Conservation (phyloP, 768 basidiomycete genomes). For the Auricularia sp. region DNA sequence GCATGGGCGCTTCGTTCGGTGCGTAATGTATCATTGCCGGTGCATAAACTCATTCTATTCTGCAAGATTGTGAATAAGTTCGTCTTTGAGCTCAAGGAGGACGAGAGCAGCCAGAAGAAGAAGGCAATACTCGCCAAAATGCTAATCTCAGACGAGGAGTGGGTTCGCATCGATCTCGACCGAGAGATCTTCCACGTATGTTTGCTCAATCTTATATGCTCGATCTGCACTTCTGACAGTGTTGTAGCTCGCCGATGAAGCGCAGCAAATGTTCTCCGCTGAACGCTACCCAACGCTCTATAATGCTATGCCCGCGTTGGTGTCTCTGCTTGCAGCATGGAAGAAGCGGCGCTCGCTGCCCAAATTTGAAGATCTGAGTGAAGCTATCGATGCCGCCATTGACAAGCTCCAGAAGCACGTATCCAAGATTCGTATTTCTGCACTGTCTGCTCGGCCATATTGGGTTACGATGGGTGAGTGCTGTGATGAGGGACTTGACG, state of each 20-base stretch:
- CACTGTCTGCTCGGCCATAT: no score
- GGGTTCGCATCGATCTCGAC: constrained; percentile 15
- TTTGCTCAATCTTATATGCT: neutral
- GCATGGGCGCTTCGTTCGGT: constrained; percentile 8
- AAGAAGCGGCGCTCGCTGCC: constrained; percentile 1
- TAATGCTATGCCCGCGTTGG: constrained; percentile 24
- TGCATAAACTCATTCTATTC: neutral
- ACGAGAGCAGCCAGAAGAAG: constrained; percentile 19
- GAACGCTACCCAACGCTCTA: constrained; percentile 20
- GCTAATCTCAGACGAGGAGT: constrained; percentile 15
- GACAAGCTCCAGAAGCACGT: constrained; percentile 23
- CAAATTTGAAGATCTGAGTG: constrained; percentile 14
- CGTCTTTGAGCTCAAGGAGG: constrained; percentile 14
- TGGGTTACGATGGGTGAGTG: no score
- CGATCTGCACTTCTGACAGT: no score
- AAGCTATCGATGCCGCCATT: constrained; percentile 17
- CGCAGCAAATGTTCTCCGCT: constrained; percentile 26
- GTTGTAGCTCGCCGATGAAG: constrained; percentile 19
- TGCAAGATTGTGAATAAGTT: constrained; percentile 11
- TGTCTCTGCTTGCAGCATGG: constrained; percentile 23
- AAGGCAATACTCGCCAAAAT: constrained; percentile 14
- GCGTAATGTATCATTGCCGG: constrained; percentile 4
- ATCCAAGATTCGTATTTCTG: constrained; percentile 11
- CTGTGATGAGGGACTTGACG: no score
- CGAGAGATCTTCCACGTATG: constrained; percentile 16